A percentile compares a stretch with the other conserved stretches of the same genome.
Evolutionary conservation across 1,139 yeast genomes (phyloP).

Genomic region (Kurtzmaniella quercitrusa): DNA sequence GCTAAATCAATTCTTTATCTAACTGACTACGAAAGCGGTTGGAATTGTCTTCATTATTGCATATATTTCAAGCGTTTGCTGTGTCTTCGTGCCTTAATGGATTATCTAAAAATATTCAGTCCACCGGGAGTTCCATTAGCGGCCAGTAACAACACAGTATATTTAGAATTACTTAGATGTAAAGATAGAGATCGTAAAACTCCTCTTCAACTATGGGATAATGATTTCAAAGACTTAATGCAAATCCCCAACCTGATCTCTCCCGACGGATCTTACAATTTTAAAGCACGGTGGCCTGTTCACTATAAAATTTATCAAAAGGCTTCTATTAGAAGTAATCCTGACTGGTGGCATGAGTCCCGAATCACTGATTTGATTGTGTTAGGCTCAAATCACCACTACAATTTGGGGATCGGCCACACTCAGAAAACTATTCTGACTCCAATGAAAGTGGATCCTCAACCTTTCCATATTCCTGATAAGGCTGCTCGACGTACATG

Average conservation of each 20-base stretch:
- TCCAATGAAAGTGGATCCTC: slow-evolving; percentile 27
- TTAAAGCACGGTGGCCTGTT: background rate
- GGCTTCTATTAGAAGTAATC: slow-evolving; percentile 4
- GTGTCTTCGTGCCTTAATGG: slow-evolving; percentile 51
- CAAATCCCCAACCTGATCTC: slow-evolving; percentile 32
- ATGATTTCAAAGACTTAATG: slow-evolving; percentile 35
- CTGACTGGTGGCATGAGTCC: slow-evolving; percentile 33
- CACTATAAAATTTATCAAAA: slow-evolving; percentile 5
- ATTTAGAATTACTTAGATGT: slow-evolving; percentile 41
- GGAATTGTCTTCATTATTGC: slow-evolving; percentile 77
- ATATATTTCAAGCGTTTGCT: slow-evolving; percentile 55
- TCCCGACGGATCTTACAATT: background rate
- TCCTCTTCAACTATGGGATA: slow-evolving; percentile 55
- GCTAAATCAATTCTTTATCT: slow-evolving; percentile 29
- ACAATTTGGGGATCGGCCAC: slow-evolving; percentile 67
- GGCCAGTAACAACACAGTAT: slow-evolving; percentile 18
- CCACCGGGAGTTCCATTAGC: slow-evolving; percentile 9
- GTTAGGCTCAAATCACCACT: slow-evolving; percentile 64
- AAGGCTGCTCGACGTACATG: background rate
- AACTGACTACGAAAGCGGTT: slow-evolving; percentile 73
- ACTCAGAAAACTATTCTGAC: slow-evolving; percentile 46
- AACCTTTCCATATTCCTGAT: slow-evolving; percentile 13
- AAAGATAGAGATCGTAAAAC: slow-evolving; percentile 68
- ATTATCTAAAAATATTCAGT: slow-evolving; percentile 20
- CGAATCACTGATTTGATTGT: slow-evolving; percentile 62